Percentiles rank a stretch among this genome's conserved stretches.
These are phyloP conservation scores for Metschnikowia matae DNA, from an alignment of 805 yeast genomes.

Conservation along the genomic window DNA sequence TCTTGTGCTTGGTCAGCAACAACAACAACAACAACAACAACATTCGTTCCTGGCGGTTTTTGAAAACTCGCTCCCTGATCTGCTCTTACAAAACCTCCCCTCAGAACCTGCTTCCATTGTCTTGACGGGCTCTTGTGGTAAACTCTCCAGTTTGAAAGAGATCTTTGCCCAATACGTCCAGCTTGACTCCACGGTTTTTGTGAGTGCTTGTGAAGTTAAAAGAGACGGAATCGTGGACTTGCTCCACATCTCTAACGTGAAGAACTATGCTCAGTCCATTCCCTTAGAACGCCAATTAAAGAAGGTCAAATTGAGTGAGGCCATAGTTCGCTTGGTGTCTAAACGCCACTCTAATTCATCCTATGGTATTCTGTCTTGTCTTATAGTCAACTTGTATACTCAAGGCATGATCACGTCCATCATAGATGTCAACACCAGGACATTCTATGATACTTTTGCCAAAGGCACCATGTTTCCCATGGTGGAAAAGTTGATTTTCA, in stretches of 20 bases:
- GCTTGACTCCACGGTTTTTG: conserved; percentile 6
- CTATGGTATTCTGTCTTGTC: conserved; percentile 1
- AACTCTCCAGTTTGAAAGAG: conserved; percentile 25
- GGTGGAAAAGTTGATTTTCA: conserved; percentile 4
- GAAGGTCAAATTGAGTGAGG: conserved; percentile 7
- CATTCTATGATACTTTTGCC: background rate
- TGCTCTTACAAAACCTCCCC: background rate
- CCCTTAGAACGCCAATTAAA: conserved; percentile 17
- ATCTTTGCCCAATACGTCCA: conserved; percentile 16
- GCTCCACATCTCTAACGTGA: conserved; percentile 13
- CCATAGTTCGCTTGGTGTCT: conserved; percentile 6
- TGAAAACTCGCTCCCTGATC: conserved; percentile 10
- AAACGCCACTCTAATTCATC: conserved; percentile 3
- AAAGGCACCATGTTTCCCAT: background rate
- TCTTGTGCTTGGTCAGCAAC: conserved; percentile 5
- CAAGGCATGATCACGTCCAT: background rate
- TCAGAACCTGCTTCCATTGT: conserved; percentile 6
- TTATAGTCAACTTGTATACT: background rate
- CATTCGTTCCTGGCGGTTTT: conserved; percentile 9
- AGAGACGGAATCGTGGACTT: conserved; percentile 27
- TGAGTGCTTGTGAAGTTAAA: conserved; percentile 29
- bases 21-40: conserved; percentile 7
- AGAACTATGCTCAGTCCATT: conserved; percentile 10
- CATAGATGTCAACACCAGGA: background rate
- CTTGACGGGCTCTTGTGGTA: conserved; percentile 19